Evolutionary conservation across 495 filamentous ascomycete genomes (phyloP), one percentile per base, ranked within the genome.

Genomic region (Daldinia concentrica): DNA sequence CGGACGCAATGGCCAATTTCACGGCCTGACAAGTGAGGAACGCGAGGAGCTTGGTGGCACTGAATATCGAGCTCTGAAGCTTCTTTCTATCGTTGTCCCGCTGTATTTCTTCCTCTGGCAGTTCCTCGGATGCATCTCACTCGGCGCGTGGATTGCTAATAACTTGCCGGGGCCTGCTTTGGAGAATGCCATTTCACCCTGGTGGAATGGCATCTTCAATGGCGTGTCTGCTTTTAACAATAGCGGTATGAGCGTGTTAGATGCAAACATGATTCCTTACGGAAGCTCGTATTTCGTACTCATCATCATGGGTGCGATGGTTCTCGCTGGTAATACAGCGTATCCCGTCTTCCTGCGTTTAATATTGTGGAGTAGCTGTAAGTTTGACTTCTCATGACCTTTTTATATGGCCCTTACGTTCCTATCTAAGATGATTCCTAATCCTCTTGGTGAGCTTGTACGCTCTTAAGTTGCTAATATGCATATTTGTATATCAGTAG

Each of bases 181-280:
- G n/a, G 78, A 74, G 26, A 96, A 96, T 77, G 91, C 90, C 1
- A 83, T 91, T 14, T 79, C 80, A 43, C 77, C 82, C n/a, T 88
- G 85, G 84, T 93, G 90, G 90, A 81, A 87, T 43, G 90, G 90
- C 15, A 84, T 88, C 30, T 93, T 92, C 79, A 89, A 90, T 71
- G 85, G 86, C 41, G 82, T 88, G 15, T 93, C 90, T 56, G 93
- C 92, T 3, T 97, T 97, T 78, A 94, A 92, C 71, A 97, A 96
- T 39, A 74, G 71, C 30, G 93, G 93, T 22, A 94, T 97, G 93
- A 88, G 88, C 19, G 86, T 97, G 34, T 78, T 97, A 45, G 93
- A 96, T 78, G 82, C 86, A 19, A 96, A 96, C 69, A 93, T 96
- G 90, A 85, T 87, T 6, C 87, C 89, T 1, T 93, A 91, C 73